A percentile compares a stretch with the other conserved stretches of the same genome.
Evolutionary conservation across 305 asterid genomes (phyloP).

Genomic region (Rubia occidens): DNA sequence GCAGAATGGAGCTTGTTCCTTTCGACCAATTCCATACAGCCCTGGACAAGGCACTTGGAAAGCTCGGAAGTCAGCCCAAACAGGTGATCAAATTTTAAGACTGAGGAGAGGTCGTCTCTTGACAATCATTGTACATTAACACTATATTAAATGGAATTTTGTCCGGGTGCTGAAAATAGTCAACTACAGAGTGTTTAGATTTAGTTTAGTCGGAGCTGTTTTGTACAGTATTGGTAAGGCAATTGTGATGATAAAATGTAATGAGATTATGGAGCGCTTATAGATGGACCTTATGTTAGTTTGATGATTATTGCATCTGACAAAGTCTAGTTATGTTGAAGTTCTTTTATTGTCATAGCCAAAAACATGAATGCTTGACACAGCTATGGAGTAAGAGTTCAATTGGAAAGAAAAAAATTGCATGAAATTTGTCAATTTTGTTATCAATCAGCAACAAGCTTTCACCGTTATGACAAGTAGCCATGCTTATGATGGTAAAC

Average conservation of each 20-base stretch:
- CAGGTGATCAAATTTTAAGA: slow-evolving; percentile 67
- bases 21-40: slow-evolving; percentile 54
- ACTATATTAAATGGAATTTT: background rate
- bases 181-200: background rate
- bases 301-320: background rate
- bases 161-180: background rate
- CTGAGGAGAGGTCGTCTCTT: background rate
- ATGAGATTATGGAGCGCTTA: background rate
- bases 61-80: slow-evolving; percentile 79
- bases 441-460: background rate
- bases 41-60: slow-evolving; percentile 77
- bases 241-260: background rate
- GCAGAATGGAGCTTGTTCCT: slow-evolving; percentile 78
- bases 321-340: background rate
- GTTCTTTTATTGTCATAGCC: background rate
- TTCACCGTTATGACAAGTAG: background rate
- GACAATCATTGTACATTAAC: background rate
- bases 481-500: background rate
- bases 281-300: background rate
- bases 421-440: background rate
- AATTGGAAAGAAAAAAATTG: too few species aligned
- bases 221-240: background rate
- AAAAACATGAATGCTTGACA: background rate
- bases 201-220: background rate
- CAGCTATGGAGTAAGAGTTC: background rate